Conservation (phyloP, 352 stramenopile species). For the Globisporangium perplexum region DNA sequence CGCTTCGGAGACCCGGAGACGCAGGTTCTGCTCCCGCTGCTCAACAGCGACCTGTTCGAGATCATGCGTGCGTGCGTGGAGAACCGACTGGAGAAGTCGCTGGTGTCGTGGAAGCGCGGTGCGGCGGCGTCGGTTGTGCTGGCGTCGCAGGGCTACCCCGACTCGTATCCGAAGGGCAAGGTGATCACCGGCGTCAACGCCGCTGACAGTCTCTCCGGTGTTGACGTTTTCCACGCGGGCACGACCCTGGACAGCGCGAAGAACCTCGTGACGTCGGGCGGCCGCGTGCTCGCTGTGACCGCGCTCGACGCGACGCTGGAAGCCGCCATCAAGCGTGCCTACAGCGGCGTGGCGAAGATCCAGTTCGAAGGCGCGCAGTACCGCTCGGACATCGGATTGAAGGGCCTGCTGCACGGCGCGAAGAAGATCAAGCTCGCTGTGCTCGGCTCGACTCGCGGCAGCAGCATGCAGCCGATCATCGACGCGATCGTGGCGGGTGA, state of each 20-base stretch:
- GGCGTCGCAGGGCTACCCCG: slow-evolving; percentile 97
- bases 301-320: slow-evolving; percentile 88
- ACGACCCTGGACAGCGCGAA: slow-evolving; percentile 76
- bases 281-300: slow-evolving; percentile 97
- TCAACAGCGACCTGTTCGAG: slow-evolving; percentile 98
- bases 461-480: slow-evolving; percentile 94
- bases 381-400: slow-evolving; percentile 97
- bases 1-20: slow-evolving; percentile 99
- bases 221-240: slow-evolving; percentile 99
- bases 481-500: slow-evolving; percentile 88
- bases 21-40: slow-evolving; percentile 96
- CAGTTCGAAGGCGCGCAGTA: slow-evolving; percentile 92
- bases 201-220: slow-evolving; percentile 73
- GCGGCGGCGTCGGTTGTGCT: slow-evolving; percentile 95
- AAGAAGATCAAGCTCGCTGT: slow-evolving; percentile 91
- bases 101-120: slow-evolving; percentile 89
- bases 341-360: slow-evolving; percentile 87
- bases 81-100: slow-evolving; percentile 80
- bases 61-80: slow-evolving; percentile 96
- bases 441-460: slow-evolving; percentile 95
- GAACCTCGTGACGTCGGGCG: slow-evolving; percentile 90
- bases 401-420: slow-evolving; percentile 85
- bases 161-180: slow-evolving; percentile 97
- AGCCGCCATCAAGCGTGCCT: slow-evolving; percentile 88
- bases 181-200: slow-evolving; percentile 90